Evolutionary conservation across 805 yeast genomes (phyloP).

Genomic region (Wilhelminamyces savonicus): DNA sequence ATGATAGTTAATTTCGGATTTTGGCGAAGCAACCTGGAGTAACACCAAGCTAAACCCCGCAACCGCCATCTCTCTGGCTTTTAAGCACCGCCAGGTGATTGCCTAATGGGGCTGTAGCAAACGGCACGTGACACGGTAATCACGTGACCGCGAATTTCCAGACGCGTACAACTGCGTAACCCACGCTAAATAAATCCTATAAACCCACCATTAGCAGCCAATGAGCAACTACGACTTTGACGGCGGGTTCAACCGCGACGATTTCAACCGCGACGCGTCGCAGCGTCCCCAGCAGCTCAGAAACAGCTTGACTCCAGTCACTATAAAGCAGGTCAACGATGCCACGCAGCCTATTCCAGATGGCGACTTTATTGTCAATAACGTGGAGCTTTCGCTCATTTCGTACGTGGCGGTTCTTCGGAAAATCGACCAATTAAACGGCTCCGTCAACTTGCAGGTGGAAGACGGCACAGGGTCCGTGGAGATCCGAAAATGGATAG

Average conservation of each 20-base stretch:
- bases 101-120: no score
- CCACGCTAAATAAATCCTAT: no score
- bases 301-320: slow-evolving; percentile 47
- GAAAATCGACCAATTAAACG: slow-evolving; percentile 51
- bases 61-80: no score
- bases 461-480: slow-evolving; percentile 70
- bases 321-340: slow-evolving; percentile 66
- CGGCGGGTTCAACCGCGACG: slow-evolving; percentile 12
- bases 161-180: no score
- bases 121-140: no score
- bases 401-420: slow-evolving; percentile 67
- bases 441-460: slow-evolving; percentile 50
- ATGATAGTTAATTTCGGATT: no score
- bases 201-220: no score
- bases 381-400: slow-evolving; percentile 57
- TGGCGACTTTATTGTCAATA: slow-evolving; percentile 55
- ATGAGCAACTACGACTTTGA: slow-evolving; percentile 7
- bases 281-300: slow-evolving; percentile 8
- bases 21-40: no score
- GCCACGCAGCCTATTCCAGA: slow-evolving; percentile 59
- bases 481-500: slow-evolving; percentile 58
- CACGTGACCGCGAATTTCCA: no score
- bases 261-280: slow-evolving; percentile 4
- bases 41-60: no score
- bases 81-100: no score